Conservation (phyloP, 208 protist species). For the Wallacemonas sp. region DNA sequence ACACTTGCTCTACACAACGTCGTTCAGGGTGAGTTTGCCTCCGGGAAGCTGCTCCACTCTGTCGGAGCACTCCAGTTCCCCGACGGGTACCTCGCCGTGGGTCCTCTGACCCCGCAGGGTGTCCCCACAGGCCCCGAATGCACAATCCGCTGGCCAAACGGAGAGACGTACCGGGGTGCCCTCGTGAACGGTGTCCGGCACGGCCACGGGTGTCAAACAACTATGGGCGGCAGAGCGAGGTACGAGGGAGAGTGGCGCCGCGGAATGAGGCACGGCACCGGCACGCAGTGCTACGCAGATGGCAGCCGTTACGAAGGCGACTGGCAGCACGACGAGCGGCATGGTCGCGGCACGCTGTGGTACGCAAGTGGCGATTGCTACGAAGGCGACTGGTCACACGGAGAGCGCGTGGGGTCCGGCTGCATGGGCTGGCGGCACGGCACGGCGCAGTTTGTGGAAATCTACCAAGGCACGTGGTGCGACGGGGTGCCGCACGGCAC, state of each 20-base stretch:
- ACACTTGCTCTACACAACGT: constrained; percentile 49
- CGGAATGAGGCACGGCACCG: constrained; percentile 67
- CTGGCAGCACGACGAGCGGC: constrained; percentile 52
- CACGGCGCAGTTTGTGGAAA: constrained; percentile 44
- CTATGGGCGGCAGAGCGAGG: constrained; percentile 30
- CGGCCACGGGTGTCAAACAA: constrained; percentile 67
- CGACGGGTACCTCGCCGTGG: not conserved
- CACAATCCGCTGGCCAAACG: constrained; percentile 59
- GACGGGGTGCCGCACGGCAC: constrained; percentile 57
- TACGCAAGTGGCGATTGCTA: constrained; percentile 74
- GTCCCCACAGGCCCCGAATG: constrained; percentile 28
- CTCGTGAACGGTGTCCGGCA: constrained; percentile 69
- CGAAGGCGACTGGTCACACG: constrained; percentile 74
- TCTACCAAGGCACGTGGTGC: constrained; percentile 83
- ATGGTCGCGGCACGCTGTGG: constrained; percentile 58
- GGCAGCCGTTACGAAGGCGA: constrained; percentile 65
- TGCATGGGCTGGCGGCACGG: constrained; percentile 76
- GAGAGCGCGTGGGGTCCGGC: constrained; percentile 70
- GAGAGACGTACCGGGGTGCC: constrained; percentile 62
- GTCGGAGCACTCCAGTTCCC: not conserved
- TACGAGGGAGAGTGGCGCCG: constrained; percentile 77
- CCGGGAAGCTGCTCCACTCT: not conserved
- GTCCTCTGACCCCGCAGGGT: constrained; percentile 22
- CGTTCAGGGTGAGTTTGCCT: constrained; percentile 40
- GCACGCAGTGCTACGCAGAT: constrained; percentile 68